Conservation (phyloP, 2,329 filamentous ascomycete genomes). For the Phialophora expanda region DNA sequence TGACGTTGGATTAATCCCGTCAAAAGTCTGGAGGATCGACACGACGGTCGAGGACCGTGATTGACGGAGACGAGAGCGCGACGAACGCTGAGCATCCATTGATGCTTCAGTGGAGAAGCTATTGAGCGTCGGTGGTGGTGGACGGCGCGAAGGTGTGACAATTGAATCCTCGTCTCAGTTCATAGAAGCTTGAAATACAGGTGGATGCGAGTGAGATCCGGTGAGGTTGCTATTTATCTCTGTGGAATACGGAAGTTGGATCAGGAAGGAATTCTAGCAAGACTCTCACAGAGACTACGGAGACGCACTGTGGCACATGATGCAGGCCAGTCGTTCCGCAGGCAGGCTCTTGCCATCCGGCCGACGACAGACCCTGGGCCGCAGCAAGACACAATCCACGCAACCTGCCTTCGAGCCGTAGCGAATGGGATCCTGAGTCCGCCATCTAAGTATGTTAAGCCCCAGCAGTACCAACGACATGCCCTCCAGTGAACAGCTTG, state of each 20-base stretch:
- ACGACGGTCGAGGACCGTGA: neutral
- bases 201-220: neutral
- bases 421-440: neutral
- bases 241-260: neutral
- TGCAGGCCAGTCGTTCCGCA: neutral
- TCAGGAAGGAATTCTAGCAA: neutral
- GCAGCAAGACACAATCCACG: neutral
- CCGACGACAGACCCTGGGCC: too few relatives aligned
- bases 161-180: neutral
- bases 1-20: neutral
- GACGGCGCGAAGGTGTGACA: neutral
- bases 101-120: conserved; percentile 28
- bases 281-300: neutral
- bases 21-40: neutral
- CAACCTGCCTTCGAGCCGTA: neutral
- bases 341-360: too few relatives aligned
- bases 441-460: neutral
- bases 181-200: neutral
- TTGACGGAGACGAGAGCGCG: conserved; percentile 11
- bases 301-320: neutral
- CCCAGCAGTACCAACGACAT: neutral
- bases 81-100: conserved; percentile 33
- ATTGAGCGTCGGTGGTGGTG: neutral
- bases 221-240: neutral
- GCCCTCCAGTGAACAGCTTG: neutral